Percentiles rank a stretch among this genome's conserved stretches.
These are phyloP conservation scores for Talaromyces borbonicus DNA, from an alignment of 495 filamentous ascomycete genomes.

Conservation along the genomic window DNA sequence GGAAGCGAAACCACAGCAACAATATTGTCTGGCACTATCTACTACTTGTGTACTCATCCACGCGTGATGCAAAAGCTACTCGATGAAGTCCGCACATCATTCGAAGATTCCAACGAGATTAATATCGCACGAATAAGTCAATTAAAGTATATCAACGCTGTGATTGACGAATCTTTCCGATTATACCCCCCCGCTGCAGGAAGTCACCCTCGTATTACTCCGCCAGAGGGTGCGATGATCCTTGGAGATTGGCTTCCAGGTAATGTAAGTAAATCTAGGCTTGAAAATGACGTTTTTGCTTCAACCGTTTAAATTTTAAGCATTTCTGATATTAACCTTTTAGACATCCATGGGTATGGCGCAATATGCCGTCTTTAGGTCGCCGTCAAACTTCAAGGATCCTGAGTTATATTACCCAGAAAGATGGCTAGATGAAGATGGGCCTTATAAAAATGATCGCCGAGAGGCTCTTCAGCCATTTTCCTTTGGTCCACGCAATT, in stretches of 20 bases:
- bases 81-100: constrained; percentile 43
- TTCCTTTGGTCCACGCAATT: constrained; percentile 30
- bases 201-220: constrained; percentile 56
- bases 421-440: constrained; percentile 31
- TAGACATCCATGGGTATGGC: constrained; percentile 32
- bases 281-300: no score
- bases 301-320: no score
- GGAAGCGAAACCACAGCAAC: constrained; percentile 48
- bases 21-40: constrained; percentile 41
- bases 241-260: constrained; percentile 36
- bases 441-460: constrained; percentile 14
- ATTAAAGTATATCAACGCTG: constrained; percentile 56
- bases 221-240: constrained; percentile 39
- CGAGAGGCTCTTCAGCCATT: constrained; percentile 28
- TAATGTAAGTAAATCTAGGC: neutral
- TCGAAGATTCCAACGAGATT: constrained; percentile 25
- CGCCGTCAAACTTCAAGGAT: constrained; percentile 27
- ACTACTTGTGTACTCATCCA: constrained; percentile 46
- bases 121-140: constrained; percentile 16
- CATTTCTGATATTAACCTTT: neutral
- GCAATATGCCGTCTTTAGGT: constrained; percentile 29
- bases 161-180: constrained; percentile 60
- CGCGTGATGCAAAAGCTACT: constrained; percentile 40
- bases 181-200: constrained; percentile 53
- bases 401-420: constrained; percentile 33